Conservation (phyloP, 371 early-diverging fungal species). For the Mortierella sp. region DNA sequence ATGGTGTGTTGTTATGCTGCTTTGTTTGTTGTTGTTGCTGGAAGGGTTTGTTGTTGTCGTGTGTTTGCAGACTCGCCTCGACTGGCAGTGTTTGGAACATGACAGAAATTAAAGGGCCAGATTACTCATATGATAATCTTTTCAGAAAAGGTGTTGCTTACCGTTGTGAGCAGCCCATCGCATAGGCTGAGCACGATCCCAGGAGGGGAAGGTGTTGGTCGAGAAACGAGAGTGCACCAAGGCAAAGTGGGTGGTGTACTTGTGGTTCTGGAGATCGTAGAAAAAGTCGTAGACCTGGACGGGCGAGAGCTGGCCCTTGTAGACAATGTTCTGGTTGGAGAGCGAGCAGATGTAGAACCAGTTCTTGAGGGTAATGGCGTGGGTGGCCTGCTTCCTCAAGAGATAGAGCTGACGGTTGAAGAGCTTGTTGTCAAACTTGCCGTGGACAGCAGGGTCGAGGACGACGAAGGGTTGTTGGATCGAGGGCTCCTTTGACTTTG, state of each 20-base stretch:
- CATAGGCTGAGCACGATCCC: conserved; percentile 99
- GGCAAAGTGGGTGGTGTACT: conserved; percentile 91
- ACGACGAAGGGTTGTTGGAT: conserved; percentile 95
- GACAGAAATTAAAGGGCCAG: not conserved
- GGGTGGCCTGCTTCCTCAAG: conserved; percentile 91
- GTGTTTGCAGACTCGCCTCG: conserved; percentile 5
- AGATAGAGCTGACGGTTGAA: conserved; percentile 93
- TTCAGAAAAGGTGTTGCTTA: conserved; percentile 52
- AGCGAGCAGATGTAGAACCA: conserved; percentile 98
- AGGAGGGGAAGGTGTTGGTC: conserved; percentile 98
- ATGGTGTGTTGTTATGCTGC: not conserved
- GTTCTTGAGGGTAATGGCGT: conserved; percentile 80
- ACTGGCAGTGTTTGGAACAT: not conserved
- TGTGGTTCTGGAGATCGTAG: conserved; percentile 86
- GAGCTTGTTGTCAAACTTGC: conserved; percentile 71
- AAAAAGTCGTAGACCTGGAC: conserved; percentile 95
- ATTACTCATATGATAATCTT: conserved; percentile 39
- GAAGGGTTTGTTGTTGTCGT: not conserved
- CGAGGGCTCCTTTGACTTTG: conserved; percentile 92
- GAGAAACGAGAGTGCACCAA: conserved; percentile 98
- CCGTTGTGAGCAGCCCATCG: conserved; percentile 98
- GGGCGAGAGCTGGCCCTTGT: conserved; percentile 96
- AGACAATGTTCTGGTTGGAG: conserved; percentile 91
- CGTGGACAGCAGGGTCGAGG: conserved; percentile 56
- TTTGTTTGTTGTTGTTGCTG: conserved; percentile 1